Percentiles rank a stretch among this genome's conserved stretches.
These are phyloP conservation scores for Akanthomyces uredinophilus DNA, from an alignment of 2,329 filamentous ascomycete species.

Conservation along the genomic window DNA sequence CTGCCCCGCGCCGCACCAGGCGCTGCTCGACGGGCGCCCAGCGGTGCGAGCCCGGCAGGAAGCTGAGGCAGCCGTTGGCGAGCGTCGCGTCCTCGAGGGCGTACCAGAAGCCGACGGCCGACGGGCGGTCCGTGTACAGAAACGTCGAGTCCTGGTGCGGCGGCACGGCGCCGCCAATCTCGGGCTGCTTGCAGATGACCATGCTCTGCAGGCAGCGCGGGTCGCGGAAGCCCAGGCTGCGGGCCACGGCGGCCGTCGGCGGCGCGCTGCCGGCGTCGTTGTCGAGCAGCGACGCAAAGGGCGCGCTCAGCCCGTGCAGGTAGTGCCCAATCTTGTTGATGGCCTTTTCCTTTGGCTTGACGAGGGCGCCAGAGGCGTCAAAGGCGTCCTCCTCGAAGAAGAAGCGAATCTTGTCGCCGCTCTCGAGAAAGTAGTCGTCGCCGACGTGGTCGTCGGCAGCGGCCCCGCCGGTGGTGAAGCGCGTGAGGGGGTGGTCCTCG, in stretches of 20 bases:
- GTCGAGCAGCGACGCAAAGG: slow-evolving; percentile 55
- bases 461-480: slow-evolving; percentile 79
- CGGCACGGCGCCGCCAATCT: slow-evolving; percentile 87
- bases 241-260: slow-evolving; percentile 41
- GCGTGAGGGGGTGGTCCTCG: slow-evolving; percentile 83
- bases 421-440: slow-evolving; percentile 88
- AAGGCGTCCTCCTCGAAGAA: slow-evolving; percentile 98
- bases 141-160: slow-evolving; percentile 93
- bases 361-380: slow-evolving; percentile 55
- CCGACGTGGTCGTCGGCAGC: slow-evolving; percentile 65
- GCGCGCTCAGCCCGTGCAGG: slow-evolving; percentile 62
- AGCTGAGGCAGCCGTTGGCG: slow-evolving; percentile 84
- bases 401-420: slow-evolving; percentile 88
- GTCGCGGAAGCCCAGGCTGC: slow-evolving; percentile 66
- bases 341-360: slow-evolving; percentile 73
- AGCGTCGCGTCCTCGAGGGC: slow-evolving; percentile 86
- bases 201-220: slow-evolving; percentile 84
- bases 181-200: slow-evolving; percentile 97
- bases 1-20: slow-evolving; percentile 74
- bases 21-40: slow-evolving; percentile 65
- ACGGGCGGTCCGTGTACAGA: slow-evolving; percentile 82
- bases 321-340: slow-evolving; percentile 88
- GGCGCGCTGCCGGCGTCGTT: too few relatives aligned
- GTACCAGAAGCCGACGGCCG: slow-evolving; percentile 95
- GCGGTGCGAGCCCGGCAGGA: slow-evolving; percentile 76